Conservation (phyloP, 129 eudicot species). For the Flaveria ramosissima region DNA sequence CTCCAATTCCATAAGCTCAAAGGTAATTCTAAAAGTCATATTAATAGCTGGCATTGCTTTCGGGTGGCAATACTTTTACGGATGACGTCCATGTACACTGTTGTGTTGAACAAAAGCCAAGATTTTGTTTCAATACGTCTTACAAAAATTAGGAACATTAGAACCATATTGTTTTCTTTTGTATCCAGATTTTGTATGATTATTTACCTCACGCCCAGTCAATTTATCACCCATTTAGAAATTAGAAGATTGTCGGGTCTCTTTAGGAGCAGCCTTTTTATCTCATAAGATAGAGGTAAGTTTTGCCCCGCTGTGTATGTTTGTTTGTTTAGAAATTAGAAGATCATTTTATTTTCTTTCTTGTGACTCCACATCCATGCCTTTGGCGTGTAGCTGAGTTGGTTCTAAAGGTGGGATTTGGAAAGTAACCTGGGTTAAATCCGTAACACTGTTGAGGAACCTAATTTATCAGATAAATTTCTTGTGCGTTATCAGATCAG, state of each 20-base stretch:
- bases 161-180: constrained; percentile 24
- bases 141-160: constrained; percentile 33
- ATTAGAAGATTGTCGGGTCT: too few species aligned
- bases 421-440: not conserved
- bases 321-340: too few species aligned
- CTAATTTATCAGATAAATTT: too few species aligned
- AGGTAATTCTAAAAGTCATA: constrained; percentile 56
- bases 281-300: too few species aligned
- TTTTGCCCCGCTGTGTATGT: too few species aligned
- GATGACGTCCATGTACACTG: constrained; percentile 53
- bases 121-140: constrained; percentile 19
- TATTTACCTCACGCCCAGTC: constrained; percentile 4
- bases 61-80: constrained; percentile 67
- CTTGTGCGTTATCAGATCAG: not conserved
- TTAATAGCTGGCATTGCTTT: constrained; percentile 64
- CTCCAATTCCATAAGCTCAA: constrained; percentile 37
- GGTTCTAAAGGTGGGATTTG: not conserved
- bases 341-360: not conserved
- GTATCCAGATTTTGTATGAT: constrained; percentile 20
- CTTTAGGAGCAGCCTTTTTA: too few species aligned
- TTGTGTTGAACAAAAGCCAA: constrained; percentile 19
- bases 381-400: not conserved
- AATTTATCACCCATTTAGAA: not conserved
- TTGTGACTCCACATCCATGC: not conserved
- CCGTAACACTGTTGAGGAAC: too few species aligned